These are phyloP conservation scores for Penicillium malachiteum DNA, from an alignment of 495 filamentous ascomycete species.

Conservation along the genomic window DNA sequence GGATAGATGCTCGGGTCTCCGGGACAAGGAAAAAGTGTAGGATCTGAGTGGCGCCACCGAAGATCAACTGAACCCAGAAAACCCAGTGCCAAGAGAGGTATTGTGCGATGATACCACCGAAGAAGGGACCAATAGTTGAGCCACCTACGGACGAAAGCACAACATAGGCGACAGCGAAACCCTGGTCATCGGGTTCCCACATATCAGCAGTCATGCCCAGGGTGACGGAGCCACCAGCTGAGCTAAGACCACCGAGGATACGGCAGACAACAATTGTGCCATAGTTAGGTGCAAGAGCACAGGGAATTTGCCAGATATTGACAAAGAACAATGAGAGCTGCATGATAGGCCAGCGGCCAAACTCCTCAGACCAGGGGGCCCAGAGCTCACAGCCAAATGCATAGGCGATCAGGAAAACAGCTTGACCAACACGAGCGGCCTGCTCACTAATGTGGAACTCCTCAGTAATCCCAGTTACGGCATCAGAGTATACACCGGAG, in stretches of 20 bases:
- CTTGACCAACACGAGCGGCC: constrained; percentile 63
- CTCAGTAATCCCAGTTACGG: constrained; percentile 56
- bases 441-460: constrained; percentile 64
- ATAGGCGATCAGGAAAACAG: constrained; percentile 70
- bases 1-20: constrained; percentile 66
- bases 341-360: constrained; percentile 71
- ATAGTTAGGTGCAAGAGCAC: constrained; percentile 69
- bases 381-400: constrained; percentile 81
- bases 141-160: constrained; percentile 76
- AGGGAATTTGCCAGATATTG: constrained; percentile 74
- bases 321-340: constrained; percentile 68
- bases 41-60: constrained; percentile 63
- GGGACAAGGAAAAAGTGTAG: constrained; percentile 66
- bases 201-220: constrained; percentile 82
- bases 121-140: constrained; percentile 72
- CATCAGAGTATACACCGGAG: constrained; percentile 70
- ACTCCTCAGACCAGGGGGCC: constrained; percentile 80
- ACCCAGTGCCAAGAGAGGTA: constrained; percentile 72
- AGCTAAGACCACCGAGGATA: constrained; percentile 66
- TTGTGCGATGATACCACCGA: constrained; percentile 73
- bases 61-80: constrained; percentile 79
- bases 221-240: constrained; percentile 77
- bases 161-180: constrained; percentile 65
- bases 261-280: constrained; percentile 64
- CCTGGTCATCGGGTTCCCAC: constrained; percentile 70